Evolutionary conservation across 2,329 filamentous ascomycete species (phyloP).

Genomic region (Botrytis fragariae): DNA sequence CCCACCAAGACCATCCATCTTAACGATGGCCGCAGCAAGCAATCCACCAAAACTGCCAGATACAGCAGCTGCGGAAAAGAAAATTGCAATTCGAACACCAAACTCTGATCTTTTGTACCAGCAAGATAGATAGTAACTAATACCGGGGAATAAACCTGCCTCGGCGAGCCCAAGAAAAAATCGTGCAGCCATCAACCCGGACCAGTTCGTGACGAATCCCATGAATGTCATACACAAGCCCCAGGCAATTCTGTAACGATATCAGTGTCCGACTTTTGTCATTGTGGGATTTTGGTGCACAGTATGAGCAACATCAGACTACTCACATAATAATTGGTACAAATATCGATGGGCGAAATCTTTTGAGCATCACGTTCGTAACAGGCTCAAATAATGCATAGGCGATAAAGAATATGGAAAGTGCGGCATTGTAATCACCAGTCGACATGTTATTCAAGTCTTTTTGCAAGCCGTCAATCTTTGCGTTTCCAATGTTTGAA

Average conservation of each 20-base stretch:
- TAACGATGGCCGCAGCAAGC: conserved; percentile 67
- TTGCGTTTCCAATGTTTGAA: conserved; percentile 78
- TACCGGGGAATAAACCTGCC: conserved; percentile 71
- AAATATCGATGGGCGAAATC: conserved; percentile 71
- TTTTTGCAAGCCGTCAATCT: conserved; percentile 56
- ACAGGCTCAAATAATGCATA: conserved; percentile 78
- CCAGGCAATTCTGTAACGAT: conserved; percentile 53
- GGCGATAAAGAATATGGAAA: conserved; percentile 85
- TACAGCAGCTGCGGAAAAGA: conserved; percentile 79
- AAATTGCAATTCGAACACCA: conserved; percentile 74
- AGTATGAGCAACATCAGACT: background rate
- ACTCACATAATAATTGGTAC: conserved; percentile 77
- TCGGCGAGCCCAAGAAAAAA: conserved; percentile 71
- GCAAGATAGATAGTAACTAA: conserved; percentile 78
- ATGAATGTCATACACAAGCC: conserved; percentile 63
- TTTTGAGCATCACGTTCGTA: conserved; percentile 71
- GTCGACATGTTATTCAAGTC: conserved; percentile 60
- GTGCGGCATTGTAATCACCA: conserved; percentile 67
- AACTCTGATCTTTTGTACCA: conserved; percentile 83
- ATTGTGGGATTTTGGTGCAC: background rate
- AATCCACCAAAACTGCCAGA: conserved; percentile 77
- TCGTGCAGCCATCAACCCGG: conserved; percentile 37
- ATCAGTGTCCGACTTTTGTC: conserved; percentile 7
- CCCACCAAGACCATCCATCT: conserved; percentile 63
- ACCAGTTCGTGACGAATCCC: conserved; percentile 37